Evolutionary conservation across 306 rosid species (phyloP), one percentile per base, ranked within the genome.

Genomic region (Benincasa hispida): DNA sequence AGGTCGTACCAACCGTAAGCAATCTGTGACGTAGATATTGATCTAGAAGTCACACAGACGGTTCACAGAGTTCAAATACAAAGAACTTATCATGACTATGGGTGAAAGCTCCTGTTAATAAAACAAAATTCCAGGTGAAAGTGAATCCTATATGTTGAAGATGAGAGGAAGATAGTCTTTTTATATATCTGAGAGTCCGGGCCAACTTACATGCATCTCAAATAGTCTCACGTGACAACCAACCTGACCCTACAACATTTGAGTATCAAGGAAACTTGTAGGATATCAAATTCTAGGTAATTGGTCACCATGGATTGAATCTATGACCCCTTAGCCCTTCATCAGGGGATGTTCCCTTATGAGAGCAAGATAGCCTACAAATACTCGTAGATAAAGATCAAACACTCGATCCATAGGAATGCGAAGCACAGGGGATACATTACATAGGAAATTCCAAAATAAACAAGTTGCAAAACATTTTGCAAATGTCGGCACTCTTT

Each of bases 1-100:
- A n/a, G n/a, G n/a, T n/a, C n/a, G n/a, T 91, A 91, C 42, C 87
- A 93, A 79, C 92, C 82, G 79, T 88, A 91, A 21, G 93, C 92
- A 27, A 86, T 91, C 81, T 97, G 93, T 13, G 51, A 5, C 17
- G 2, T 12, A 62, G 97, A 89, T 50, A 13, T 76, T 24, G 88
- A 84, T 67, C 73, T 84, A 8, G 84, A 81, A 37, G 39, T 72
- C 45, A 53, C 34, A 42, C 42, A 68, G 77, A 45, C 17, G 2
- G 51, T 45, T 45, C 51, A 45, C 81, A 24, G 60, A 74, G 55
- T 67, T 53, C 55, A 58, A 66, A 77, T 57, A 14, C 60, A 1
- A 68, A 65, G 80, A 79, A 76, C 59, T 74, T 35, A 66, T 79
- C 77, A 82, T 68, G 96, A 93, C 76, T 70, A 79, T 48, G 92